Percentiles rank a stretch among this genome's conserved stretches.
Evolutionary conservation across 2,329 filamentous ascomycete genomes (phyloP).

Genomic region (Diaporthe australafricana): DNA sequence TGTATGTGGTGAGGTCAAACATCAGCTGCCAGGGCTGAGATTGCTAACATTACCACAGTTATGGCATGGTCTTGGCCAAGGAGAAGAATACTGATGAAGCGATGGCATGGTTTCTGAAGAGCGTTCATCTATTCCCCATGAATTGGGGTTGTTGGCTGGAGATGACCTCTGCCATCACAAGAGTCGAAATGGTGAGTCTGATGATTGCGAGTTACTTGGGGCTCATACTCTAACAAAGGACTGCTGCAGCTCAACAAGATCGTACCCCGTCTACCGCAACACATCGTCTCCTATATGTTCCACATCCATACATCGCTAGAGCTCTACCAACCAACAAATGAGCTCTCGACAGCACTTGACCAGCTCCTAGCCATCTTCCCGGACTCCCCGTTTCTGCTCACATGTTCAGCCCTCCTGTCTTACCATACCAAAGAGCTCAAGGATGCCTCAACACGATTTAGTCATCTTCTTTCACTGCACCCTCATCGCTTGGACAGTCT

Average conservation of each 20-base stretch:
- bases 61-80: slow-evolving; percentile 90
- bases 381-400: slow-evolving; percentile 87
- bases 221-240: slow-evolving; percentile 43
- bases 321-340: slow-evolving; percentile 85
- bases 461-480: slow-evolving; percentile 83
- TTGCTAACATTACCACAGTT: slow-evolving; percentile 56
- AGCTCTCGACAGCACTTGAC: slow-evolving; percentile 79
- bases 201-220: neutral
- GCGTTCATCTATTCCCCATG: slow-evolving; percentile 90
- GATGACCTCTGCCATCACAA: slow-evolving; percentile 82
- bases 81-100: slow-evolving; percentile 90
- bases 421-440: slow-evolving; percentile 91
- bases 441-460: slow-evolving; percentile 74
- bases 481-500: slow-evolving; percentile 84
- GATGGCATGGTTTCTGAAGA: slow-evolving; percentile 86
- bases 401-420: slow-evolving; percentile 86
- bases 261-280: slow-evolving; percentile 80
- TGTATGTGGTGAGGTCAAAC: slow-evolving; percentile 52
- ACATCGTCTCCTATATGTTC: slow-evolving; percentile 94
- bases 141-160: slow-evolving; percentile 99
- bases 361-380: slow-evolving; percentile 89
- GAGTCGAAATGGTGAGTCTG: slow-evolving; percentile 80
- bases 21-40: too few relatives aligned
- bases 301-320: slow-evolving; percentile 91
- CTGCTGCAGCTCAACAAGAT: slow-evolving; percentile 74